phyloP scores from a whole-genome alignment of 345 rosid genomes.

The Draba incana region DNA sequence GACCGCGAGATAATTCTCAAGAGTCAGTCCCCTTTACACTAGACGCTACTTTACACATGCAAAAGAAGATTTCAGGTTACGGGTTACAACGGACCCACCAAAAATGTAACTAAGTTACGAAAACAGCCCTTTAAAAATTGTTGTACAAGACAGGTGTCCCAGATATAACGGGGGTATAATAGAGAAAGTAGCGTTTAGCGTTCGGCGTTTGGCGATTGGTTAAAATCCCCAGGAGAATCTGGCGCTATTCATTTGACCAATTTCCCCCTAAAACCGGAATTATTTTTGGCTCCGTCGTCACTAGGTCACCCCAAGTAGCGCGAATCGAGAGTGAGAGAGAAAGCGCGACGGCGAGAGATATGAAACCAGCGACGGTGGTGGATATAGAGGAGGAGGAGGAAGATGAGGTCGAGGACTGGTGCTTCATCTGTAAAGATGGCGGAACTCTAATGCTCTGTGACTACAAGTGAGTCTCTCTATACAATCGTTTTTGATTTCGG shows the following conservation, averaged over 20 bases:
- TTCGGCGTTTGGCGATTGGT: not conserved
- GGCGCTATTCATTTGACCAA: not conserved
- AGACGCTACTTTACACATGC: no score
- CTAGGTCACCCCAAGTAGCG: not conserved
- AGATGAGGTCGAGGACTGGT: conserved; percentile 42
- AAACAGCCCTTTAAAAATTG: not conserved
- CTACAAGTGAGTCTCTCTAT: conserved; percentile 32
- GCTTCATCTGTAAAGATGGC: conserved; percentile 46
- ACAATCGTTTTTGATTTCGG: not conserved
- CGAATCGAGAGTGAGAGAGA: not conserved
- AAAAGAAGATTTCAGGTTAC: no score
- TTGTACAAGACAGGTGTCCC: not conserved
- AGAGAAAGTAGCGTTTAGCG: not conserved
- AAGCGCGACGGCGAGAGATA: conserved; percentile 1
- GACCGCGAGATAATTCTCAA: not conserved
- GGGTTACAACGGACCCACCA: not conserved
- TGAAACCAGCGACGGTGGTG: conserved; percentile 1
- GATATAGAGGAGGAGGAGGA: conserved; percentile 14
- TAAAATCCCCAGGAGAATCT: not conserved
- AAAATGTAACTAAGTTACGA: not conserved
- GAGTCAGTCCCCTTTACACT: no score
- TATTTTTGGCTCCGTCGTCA: not conserved
- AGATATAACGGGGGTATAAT: not conserved
- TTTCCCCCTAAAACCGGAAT: not conserved
- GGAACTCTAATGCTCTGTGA: conserved; percentile 41